phyloP scores from a whole-genome alignment of 2,329 filamentous ascomycete genomes.

The Incumbomyces delicatus region DNA sequence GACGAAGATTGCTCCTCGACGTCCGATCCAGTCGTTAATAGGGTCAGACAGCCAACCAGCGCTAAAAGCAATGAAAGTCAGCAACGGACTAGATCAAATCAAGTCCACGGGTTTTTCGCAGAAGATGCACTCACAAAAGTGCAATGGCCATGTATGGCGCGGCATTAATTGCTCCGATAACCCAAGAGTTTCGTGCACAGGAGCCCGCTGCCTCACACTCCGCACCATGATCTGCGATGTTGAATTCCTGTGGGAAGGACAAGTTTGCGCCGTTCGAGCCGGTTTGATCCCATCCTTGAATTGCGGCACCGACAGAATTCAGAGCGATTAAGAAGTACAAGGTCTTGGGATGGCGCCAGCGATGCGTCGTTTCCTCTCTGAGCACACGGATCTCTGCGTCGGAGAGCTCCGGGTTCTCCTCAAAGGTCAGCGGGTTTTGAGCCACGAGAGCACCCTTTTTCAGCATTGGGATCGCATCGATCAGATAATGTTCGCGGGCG shows the following conservation, averaged over 20 bases:
- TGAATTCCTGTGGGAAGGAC: slow-evolving; percentile 31
- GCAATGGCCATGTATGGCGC: slow-evolving; percentile 53
- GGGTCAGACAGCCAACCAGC: slow-evolving; percentile 25
- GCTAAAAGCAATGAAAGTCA: slow-evolving; percentile 57
- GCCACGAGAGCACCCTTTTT: slow-evolving; percentile 64
- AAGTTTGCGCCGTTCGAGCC: slow-evolving; percentile 37
- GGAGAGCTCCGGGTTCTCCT: slow-evolving; percentile 35
- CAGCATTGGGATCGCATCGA: slow-evolving; percentile 49
- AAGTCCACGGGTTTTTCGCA: no score
- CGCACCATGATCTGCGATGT: slow-evolving; percentile 20
- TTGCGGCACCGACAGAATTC: slow-evolving; percentile 34
- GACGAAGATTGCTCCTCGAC: slow-evolving; percentile 23
- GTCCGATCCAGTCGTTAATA: slow-evolving; percentile 23
- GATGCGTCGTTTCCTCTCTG: slow-evolving; percentile 25
- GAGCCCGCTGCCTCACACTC: slow-evolving; percentile 8
- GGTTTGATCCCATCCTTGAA: slow-evolving; percentile 37
- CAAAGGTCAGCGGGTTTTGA: slow-evolving; percentile 56
- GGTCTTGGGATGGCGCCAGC: slow-evolving; percentile 28
- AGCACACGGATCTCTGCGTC: slow-evolving; percentile 28
- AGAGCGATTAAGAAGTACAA: slow-evolving; percentile 31
- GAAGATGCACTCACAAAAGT: slow-evolving; percentile 31
- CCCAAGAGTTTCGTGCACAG: slow-evolving; percentile 27
- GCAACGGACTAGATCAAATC: slow-evolving; percentile 21
- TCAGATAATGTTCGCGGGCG: slow-evolving; percentile 49
- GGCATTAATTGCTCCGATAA: slow-evolving; percentile 37